A percentile compares a stretch with the other conserved stretches of the same genome.
Conservation (phyloP, 768 basidiomycete genomes). For the Phlegmacium glaucopus region DNA sequence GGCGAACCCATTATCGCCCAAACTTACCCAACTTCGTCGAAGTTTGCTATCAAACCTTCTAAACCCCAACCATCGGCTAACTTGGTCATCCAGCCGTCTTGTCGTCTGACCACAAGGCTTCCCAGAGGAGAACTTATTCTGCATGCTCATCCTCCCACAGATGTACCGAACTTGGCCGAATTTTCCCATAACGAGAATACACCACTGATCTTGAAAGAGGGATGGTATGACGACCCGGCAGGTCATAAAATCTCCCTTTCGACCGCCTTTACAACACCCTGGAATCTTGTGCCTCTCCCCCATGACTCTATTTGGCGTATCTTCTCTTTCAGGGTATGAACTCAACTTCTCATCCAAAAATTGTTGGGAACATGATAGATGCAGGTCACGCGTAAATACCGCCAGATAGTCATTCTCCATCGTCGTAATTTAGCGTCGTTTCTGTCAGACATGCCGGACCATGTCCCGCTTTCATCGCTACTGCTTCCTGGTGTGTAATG, state of each 20-base stretch:
- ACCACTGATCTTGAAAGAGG: slow-evolving; percentile 7
- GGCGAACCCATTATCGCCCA: slow-evolving; percentile 18
- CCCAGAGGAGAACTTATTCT: slow-evolving; percentile 19
- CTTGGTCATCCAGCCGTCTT: slow-evolving; percentile 13
- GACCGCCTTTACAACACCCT: slow-evolving; percentile 32
- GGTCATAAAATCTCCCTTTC: slow-evolving; percentile 25
- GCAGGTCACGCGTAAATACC: slow-evolving; percentile 43
- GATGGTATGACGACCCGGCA: slow-evolving; percentile 23
- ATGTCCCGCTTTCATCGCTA: slow-evolving; percentile 66
- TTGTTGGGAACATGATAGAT: neutral
- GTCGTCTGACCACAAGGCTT: slow-evolving; percentile 14
- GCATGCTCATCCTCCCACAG: neutral
- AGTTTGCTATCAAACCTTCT: slow-evolving; percentile 9
- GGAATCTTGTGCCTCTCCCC: slow-evolving; percentile 40
- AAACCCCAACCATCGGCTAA: neutral
- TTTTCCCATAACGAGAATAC: slow-evolving; percentile 1
- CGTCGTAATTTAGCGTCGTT: slow-evolving; percentile 56
- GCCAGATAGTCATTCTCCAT: slow-evolving; percentile 55
- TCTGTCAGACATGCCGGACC: slow-evolving; percentile 60
- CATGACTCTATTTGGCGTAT: slow-evolving; percentile 55
- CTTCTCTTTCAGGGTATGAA: slow-evolving; percentile 50
- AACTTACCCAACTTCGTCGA: slow-evolving; percentile 10
- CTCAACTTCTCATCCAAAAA: neutral
- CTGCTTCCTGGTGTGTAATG: slow-evolving; percentile 65
- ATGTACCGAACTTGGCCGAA: neutral